A percentile compares a stretch with the other conserved stretches of the same genome.
Conservation (phyloP, 306 rosid genomes). For the Delonix regia region DNA sequence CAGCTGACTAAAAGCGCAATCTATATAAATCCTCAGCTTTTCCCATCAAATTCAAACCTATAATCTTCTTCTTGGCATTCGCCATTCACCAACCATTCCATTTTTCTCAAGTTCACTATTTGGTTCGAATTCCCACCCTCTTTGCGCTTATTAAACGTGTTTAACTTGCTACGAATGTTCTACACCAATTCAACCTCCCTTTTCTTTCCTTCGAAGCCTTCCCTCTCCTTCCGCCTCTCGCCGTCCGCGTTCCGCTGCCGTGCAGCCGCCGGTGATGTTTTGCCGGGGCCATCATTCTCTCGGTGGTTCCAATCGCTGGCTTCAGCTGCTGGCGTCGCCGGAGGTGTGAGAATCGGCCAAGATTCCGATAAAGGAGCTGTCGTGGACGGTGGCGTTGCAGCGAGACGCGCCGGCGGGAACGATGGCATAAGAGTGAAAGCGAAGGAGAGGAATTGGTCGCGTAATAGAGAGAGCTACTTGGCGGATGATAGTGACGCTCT, state of each 20-base stretch:
- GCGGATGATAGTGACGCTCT: conserved; percentile 67
- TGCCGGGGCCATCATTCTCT: conserved; percentile 47
- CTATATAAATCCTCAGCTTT: neutral
- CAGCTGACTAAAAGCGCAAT: conserved; percentile 5
- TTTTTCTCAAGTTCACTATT: neutral
- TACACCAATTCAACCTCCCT: conserved; percentile 51
- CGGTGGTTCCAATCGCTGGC: conserved; percentile 55
- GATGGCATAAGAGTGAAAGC: conserved; percentile 63
- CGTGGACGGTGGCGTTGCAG: conserved; percentile 41
- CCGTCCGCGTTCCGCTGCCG: conserved; percentile 50
- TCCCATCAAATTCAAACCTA: neutral
- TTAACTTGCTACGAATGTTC: conserved; percentile 55
- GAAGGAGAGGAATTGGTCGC: conserved; percentile 77
- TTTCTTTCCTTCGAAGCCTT: conserved; percentile 38
- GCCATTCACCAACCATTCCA: neutral
- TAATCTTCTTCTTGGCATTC: neutral
- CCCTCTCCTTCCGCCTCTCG: neutral
- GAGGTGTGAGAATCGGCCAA: conserved; percentile 52
- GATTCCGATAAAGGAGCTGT: conserved; percentile 47
- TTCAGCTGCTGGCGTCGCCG: conserved; percentile 45
- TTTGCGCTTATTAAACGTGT: no score
- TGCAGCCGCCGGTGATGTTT: conserved; percentile 56
- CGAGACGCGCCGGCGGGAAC: conserved; percentile 43
- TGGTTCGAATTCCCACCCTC: neutral
- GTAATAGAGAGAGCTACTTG: conserved; percentile 76